These are phyloP conservation scores for Clonostachys byssicola DNA, from an alignment of 2,329 filamentous ascomycete genomes.

Conservation along the genomic window DNA sequence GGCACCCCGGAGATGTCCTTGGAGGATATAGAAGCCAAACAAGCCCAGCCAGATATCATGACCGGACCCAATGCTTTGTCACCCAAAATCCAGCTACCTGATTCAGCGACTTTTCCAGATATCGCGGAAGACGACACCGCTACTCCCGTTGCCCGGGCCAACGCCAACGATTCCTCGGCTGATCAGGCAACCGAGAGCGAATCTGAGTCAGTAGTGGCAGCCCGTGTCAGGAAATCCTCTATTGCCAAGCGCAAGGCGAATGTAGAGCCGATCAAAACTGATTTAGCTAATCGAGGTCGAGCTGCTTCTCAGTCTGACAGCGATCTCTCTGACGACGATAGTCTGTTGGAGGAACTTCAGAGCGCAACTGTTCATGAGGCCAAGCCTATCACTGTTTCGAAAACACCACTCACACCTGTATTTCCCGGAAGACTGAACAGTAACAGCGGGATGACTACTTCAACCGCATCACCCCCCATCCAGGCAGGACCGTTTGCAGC, in stretches of 20 bases:
- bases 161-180: no score
- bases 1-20: no score
- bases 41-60: no score
- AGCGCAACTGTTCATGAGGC: slow-evolving; percentile 79
- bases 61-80: background rate
- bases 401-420: slow-evolving; percentile 74
- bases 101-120: no score
- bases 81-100: no score
- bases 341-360: slow-evolving; percentile 79
- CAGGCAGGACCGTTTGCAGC: background rate
- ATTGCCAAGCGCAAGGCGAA: slow-evolving; percentile 21
- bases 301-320: slow-evolving; percentile 22
- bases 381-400: slow-evolving; percentile 73
- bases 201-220: slow-evolving; percentile 13
- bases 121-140: no score
- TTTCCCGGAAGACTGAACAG: slow-evolving; percentile 31
- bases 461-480: background rate
- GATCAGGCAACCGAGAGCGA: slow-evolving; percentile 7
- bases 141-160: no score
- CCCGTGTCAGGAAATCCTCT: background rate
- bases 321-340: slow-evolving; percentile 67
- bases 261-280: slow-evolving; percentile 53
- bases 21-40: no score
- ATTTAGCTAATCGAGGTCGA: slow-evolving; percentile 20
- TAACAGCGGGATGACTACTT: background rate